phyloP scores from a whole-genome alignment of 345 rosid genomes.

The Lepidium sativum region DNA sequence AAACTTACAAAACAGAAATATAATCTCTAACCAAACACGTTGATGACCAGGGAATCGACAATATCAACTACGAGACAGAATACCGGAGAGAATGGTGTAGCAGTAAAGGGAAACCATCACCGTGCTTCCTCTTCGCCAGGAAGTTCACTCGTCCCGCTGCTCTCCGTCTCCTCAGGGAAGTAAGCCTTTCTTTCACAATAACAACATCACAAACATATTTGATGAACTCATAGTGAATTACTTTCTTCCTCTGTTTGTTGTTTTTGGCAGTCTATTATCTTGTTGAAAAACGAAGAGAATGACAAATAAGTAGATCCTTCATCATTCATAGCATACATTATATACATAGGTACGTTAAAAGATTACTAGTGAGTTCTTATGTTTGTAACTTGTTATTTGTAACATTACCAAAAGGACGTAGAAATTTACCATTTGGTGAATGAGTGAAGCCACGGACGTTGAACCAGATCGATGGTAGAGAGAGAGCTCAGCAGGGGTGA shows the following conservation, averaged over 20 bases:
- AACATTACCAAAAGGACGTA: not conserved
- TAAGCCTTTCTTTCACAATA: conserved; percentile 17
- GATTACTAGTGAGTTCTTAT: not conserved
- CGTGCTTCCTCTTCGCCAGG: conserved; percentile 89
- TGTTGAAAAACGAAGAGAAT: conserved; percentile 12
- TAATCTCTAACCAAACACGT: not conserved
- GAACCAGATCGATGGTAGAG: not conserved
- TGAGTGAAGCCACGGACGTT: not conserved
- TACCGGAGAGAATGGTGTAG: conserved; percentile 91
- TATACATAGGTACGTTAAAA: not conserved
- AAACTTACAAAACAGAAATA: not conserved
- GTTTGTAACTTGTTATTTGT: not conserved
- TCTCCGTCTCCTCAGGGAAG: conserved; percentile 62
- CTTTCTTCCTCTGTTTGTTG: conserved; percentile 1
- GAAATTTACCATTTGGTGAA: conserved; percentile 14
- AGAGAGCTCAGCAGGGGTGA: conserved; percentile 34
- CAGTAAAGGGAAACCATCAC: conserved; percentile 69
- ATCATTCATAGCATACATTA: not conserved
- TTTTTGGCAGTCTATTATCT: conserved; percentile 22
- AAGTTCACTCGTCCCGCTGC: conserved; percentile 94
- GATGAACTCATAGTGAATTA: not conserved
- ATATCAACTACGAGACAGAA: conserved; percentile 82
- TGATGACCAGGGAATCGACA: conserved; percentile 56
- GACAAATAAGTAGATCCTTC: conserved; percentile 9
- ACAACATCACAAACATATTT: not conserved